These are phyloP conservation scores for Collybia nuda DNA, from an alignment of 768 basidiomycete species.

Conservation along the genomic window DNA sequence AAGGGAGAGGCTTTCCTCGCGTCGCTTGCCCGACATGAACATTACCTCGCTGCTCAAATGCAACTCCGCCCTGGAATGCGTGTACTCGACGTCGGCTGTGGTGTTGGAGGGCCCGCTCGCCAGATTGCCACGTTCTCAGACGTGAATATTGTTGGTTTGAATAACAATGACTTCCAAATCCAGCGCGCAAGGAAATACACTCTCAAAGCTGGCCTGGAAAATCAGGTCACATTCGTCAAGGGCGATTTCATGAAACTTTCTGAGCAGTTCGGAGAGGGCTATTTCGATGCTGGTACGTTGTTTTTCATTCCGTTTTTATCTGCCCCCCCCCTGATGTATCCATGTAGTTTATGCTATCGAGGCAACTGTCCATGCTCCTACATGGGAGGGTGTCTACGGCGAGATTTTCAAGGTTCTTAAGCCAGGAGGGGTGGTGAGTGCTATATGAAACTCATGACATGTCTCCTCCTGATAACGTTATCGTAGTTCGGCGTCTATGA, in stretches of 20 bases:
- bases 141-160: constrained; percentile 79
- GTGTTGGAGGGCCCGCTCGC: constrained; percentile 95
- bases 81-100: constrained; percentile 97
- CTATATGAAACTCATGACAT: not conserved
- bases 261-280: constrained; percentile 89
- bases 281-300: constrained; percentile 87
- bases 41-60: constrained; percentile 93
- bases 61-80: constrained; percentile 85
- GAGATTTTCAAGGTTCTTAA: constrained; percentile 93
- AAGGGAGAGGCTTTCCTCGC: constrained; percentile 79
- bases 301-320: not conserved
- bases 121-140: constrained; percentile 94
- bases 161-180: constrained; percentile 97
- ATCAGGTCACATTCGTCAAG: constrained; percentile 80
- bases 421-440: constrained; percentile 90
- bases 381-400: constrained; percentile 93
- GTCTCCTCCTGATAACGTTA: constrained; percentile 1
- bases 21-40: constrained; percentile 90
- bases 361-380: constrained; percentile 95
- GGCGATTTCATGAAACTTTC: constrained; percentile 96
- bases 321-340: not conserved
- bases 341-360: constrained; percentile 89
- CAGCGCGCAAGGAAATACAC: constrained; percentile 86
- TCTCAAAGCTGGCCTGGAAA: constrained; percentile 66
- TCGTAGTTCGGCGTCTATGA: constrained; percentile 94